Evolutionary conservation across 768 basidiomycete genomes (phyloP).

Genomic region (Dioszegia hungarica): DNA sequence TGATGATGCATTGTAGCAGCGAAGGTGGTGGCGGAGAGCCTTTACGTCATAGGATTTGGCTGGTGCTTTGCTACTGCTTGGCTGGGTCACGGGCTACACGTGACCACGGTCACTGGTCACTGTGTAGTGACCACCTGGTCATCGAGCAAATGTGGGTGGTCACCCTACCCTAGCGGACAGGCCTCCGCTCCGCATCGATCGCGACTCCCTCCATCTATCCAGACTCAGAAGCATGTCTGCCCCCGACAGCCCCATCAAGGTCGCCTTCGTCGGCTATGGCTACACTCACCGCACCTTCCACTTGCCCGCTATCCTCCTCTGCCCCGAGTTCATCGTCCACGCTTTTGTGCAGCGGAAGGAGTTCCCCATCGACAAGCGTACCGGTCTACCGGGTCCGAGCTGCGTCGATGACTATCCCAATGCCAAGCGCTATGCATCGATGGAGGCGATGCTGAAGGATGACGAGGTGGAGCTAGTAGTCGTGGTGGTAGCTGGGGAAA

Average conservation of each 20-base stretch:
- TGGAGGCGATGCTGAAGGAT: constrained; percentile 14
- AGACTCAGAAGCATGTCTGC: too few relatives aligned
- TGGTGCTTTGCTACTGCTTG: too few relatives aligned
- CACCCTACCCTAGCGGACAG: too few relatives aligned
- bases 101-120: too few relatives aligned
- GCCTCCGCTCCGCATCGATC: too few relatives aligned
- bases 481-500: not conserved
- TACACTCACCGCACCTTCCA: constrained; percentile 73
- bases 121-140: too few relatives aligned
- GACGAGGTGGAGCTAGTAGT: constrained; percentile 16
- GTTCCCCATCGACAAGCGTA: not conserved
- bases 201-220: too few relatives aligned
- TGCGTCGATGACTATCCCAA: constrained; percentile 10
- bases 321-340: not conserved
- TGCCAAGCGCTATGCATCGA: constrained; percentile 1
- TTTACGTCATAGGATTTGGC: too few relatives aligned
- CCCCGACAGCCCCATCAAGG: constrained; percentile 54
- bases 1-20: too few relatives aligned
- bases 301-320: constrained; percentile 59
- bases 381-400: not conserved
- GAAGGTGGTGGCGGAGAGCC: too few relatives aligned
- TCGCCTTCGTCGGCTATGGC: constrained; percentile 69
- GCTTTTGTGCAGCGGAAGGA: constrained; percentile 13
- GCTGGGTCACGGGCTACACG: too few relatives aligned
- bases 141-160: too few relatives aligned